Conservation (phyloP, 2,329 filamentous ascomycete genomes). For the Juglanconis oblonga region DNA sequence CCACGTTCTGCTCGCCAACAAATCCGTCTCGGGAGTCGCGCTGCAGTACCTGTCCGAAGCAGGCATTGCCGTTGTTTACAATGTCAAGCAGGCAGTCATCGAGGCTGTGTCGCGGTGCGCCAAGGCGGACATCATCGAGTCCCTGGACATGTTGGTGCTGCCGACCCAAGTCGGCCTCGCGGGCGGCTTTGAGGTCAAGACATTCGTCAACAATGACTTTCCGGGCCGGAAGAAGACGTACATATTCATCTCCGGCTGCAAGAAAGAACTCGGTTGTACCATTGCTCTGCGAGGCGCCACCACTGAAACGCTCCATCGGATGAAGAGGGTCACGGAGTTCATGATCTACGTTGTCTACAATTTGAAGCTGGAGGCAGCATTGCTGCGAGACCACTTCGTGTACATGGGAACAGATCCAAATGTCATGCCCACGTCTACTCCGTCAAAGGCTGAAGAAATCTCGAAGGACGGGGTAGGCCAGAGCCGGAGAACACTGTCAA, state of each 20-base stretch:
- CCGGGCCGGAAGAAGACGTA: slow-evolving; percentile 85
- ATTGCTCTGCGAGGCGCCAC: slow-evolving; percentile 85
- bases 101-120: slow-evolving; percentile 92
- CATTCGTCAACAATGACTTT: slow-evolving; percentile 77
- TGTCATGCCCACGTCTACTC: slow-evolving; percentile 50
- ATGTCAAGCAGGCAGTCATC: slow-evolving; percentile 93
- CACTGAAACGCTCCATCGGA: slow-evolving; percentile 65
- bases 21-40: slow-evolving; percentile 86
- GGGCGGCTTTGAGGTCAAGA: slow-evolving; percentile 90
- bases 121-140: slow-evolving; percentile 88
- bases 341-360: slow-evolving; percentile 99
- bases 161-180: slow-evolving; percentile 77
- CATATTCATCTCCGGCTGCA: slow-evolving; percentile 89
- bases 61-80: slow-evolving; percentile 90
- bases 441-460: slow-evolving; percentile 23
- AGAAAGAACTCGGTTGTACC: slow-evolving; percentile 87
- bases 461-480: background rate
- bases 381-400: slow-evolving; percentile 83
- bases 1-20: slow-evolving; percentile 85
- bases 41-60: slow-evolving; percentile 84
- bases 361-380: slow-evolving; percentile 87
- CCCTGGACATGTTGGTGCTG: slow-evolving; percentile 84
- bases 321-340: slow-evolving; percentile 95
- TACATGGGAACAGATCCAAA: slow-evolving; percentile 52
- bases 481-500: slow-evolving; percentile 9